Conservation (phyloP, 768 basidiomycete genomes). For the Boletus huronensis region DNA sequence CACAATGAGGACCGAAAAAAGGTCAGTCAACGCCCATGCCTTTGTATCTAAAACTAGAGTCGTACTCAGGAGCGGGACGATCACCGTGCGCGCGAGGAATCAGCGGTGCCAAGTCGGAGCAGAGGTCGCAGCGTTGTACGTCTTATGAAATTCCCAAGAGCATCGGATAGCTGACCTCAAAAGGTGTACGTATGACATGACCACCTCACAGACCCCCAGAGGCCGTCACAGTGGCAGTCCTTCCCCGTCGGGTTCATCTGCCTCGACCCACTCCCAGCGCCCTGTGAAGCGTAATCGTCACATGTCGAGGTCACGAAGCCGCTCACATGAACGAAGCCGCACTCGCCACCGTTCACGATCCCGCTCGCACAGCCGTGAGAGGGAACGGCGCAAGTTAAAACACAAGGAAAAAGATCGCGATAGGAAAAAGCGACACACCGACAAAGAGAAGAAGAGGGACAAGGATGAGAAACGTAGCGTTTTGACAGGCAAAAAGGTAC, state of each 20-base stretch:
- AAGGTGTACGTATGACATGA: conserved; percentile 22
- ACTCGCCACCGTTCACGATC: conserved; percentile 22
- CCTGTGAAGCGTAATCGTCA: conserved; percentile 15
- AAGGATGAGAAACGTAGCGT: conserved; percentile 51
- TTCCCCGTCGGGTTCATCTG: conserved; percentile 13
- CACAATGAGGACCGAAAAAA: conserved; percentile 1
- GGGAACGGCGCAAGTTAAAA: conserved; percentile 23
- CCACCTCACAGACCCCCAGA: conserved; percentile 21
- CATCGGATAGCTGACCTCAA: conserved; percentile 20
- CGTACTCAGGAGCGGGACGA: conserved; percentile 7
- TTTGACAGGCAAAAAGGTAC: conserved; percentile 60
- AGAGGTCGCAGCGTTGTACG: conserved; percentile 32
- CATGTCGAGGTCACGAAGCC: conserved; percentile 23
- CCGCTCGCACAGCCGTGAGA: conserved; percentile 28
- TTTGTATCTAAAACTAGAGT: not conserved
- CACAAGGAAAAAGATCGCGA: conserved; percentile 30
- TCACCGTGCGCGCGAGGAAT: conserved; percentile 1
- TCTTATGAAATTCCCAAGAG: not conserved
- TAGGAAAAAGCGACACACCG: conserved; percentile 38
- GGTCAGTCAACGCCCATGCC: not conserved
- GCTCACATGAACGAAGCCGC: conserved; percentile 14
- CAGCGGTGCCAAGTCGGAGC: conserved; percentile 1
- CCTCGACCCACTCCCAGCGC: conserved; percentile 14
- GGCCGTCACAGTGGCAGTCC: conserved; percentile 17
- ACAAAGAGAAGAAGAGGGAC: conserved; percentile 35